Base-by-base conservation (phyloP, 768 basidiomycete genomes). In the Hemileccinum rubropunctum region DNA sequence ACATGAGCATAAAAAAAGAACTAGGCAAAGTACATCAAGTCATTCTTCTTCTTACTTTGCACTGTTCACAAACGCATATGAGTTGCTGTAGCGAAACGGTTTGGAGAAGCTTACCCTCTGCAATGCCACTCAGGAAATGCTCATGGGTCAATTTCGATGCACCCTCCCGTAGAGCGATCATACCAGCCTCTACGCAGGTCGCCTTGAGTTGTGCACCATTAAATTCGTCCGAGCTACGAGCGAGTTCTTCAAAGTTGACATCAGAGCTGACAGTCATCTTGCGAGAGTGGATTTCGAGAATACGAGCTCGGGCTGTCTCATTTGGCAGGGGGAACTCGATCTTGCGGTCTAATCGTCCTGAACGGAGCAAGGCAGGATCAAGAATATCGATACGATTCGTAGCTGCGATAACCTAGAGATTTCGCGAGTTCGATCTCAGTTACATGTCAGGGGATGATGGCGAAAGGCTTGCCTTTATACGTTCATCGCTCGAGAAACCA, bases 31-130 rank as follows among this genome's bases (percentile, higher is more conserved):
- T 93, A 93, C 82, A 91, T 84, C 65, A 98, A 84, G 64, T 91
- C 86, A 65, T 98, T 98, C 83, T 98, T 98, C 84, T 99, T 99
- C 85, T 98, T 95, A 72, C 91, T 92, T 81, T 98, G 95, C 49
- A 98, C 87, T 98, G 70, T 44, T 68, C 48, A 37, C 67, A 48
- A 56, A 67, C 52, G 42, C 57, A 35, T 30, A 57, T 71, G 42
- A 70, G 57, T 55, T 30, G 55, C 38, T 18, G 18, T 13, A 20
- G 26, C 45, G 18, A 55, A 34, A 39, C 42, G 35, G 14, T 18
- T 23, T 21, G 47, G 41, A 30, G 32, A 40, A n/a, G 54, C 81
- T 54, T 54, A 86, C 88, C 89, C 73, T 93, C 89, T 36, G 91
- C 80, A 51, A 94, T 91, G 44, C 91, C 92, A 62, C 87, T 91